Evolutionary conservation across 495 filamentous ascomycete species (phyloP).

Genomic region (Aspergillus incahuasiensis): DNA sequence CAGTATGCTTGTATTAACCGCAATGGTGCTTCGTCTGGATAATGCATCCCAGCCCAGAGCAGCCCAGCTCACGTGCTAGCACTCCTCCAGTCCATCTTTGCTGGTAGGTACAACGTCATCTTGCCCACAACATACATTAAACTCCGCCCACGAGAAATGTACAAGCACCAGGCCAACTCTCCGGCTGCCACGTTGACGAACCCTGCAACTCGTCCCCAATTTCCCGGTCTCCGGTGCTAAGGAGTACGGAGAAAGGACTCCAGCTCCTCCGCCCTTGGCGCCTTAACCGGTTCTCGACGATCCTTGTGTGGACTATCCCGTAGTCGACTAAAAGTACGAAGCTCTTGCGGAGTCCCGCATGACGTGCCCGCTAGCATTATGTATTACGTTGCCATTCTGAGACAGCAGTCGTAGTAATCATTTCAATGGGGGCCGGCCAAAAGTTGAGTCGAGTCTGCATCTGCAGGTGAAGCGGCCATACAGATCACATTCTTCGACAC

Average conservation of each 20-base stretch:
- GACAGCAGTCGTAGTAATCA: neutral
- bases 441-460: neutral
- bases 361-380: neutral
- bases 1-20: too few species aligned
- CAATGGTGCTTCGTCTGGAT: too few species aligned
- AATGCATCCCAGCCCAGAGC: too few species aligned
- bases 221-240: too few species aligned
- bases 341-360: neutral
- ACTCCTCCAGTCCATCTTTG: too few species aligned
- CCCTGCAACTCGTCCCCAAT: neutral
- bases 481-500: neutral
- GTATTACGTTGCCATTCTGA: too few species aligned
- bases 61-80: too few species aligned
- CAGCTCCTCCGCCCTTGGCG: constrained; percentile 1
- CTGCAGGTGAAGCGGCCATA: constrained; percentile 9
- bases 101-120: too few species aligned
- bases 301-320: neutral
- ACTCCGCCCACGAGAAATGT: neutral
- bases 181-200: constrained; percentile 9
- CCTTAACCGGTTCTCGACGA: neutral
- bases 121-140: too few species aligned
- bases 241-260: too few species aligned
- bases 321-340: neutral
- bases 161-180: neutral
- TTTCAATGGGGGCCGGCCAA: neutral